A percentile compares a stretch with the other conserved stretches of the same genome.
These are phyloP conservation scores for Backusella circina DNA, from an alignment of 192 early-diverging fungal genomes.

Conservation along the genomic window DNA sequence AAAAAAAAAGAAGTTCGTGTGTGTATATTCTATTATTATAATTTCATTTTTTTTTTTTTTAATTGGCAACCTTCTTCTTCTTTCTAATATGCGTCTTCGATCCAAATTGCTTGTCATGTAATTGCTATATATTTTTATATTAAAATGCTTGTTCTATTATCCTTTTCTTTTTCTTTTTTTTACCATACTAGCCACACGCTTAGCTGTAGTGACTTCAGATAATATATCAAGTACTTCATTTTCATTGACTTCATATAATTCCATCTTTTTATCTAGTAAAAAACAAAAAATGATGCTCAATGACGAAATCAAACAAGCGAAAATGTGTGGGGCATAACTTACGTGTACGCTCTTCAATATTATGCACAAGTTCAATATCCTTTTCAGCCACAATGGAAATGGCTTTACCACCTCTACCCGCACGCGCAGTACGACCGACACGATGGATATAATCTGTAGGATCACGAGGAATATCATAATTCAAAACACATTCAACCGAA, in stretches of 20 bases:
- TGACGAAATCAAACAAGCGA: background rate
- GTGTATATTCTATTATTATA: background rate
- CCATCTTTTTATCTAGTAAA: slow-evolving; percentile 72
- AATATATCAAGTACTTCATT: slow-evolving; percentile 81
- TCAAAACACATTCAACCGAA: slow-evolving; percentile 87
- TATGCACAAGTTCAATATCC: slow-evolving; percentile 84
- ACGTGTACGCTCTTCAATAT: slow-evolving; percentile 86
- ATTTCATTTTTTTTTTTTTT: slow-evolving; percentile 45
- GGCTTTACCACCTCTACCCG: slow-evolving; percentile 87
- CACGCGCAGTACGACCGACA: slow-evolving; percentile 97
- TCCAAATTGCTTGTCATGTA: slow-evolving; percentile 50
- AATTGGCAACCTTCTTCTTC: slow-evolving; percentile 44
- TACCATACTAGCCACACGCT: slow-evolving; percentile 86
- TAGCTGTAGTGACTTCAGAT: slow-evolving; percentile 83
- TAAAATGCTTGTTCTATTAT: background rate
- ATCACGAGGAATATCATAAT: slow-evolving; percentile 94
- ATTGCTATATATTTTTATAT: slow-evolving; percentile 29
- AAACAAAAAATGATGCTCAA: too few species aligned
- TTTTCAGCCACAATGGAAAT: slow-evolving; percentile 83
- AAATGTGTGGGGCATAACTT: slow-evolving; percentile 28
- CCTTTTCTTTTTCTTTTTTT: background rate
- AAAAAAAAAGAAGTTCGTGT: background rate
- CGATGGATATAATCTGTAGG: slow-evolving; percentile 98
- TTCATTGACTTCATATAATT: slow-evolving; percentile 73
- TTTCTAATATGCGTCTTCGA: slow-evolving; percentile 54